A percentile compares a stretch with the other conserved stretches of the same genome.
These are phyloP conservation scores for Candida pseudofarinosa DNA, from an alignment of 805 yeast genomes.

Conservation along the genomic window DNA sequence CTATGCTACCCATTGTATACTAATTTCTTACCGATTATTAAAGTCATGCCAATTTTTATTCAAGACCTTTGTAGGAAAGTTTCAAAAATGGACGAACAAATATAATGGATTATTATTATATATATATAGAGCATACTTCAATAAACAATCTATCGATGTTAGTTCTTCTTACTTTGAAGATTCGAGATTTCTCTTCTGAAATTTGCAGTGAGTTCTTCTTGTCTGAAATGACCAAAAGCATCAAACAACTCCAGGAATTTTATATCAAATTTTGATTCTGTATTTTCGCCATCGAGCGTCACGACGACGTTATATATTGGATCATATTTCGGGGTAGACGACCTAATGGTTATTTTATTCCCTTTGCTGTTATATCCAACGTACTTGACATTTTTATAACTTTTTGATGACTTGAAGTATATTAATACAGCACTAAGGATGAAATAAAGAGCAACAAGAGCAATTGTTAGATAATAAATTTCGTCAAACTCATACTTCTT, in stretches of 20 bases:
- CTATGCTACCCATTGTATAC: constrained; percentile 47
- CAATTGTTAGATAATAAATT: constrained; percentile 28
- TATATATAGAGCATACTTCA: background rate
- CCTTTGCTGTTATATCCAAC: constrained; percentile 35
- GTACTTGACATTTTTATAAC: constrained; percentile 44
- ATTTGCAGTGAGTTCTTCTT: constrained; percentile 14
- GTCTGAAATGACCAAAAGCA: constrained; percentile 41
- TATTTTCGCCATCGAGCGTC: constrained; percentile 20
- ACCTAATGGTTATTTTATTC: constrained; percentile 34
- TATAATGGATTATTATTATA: constrained; percentile 6
- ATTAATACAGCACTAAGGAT: constrained; percentile 29
- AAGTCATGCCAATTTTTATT: constrained; percentile 36
- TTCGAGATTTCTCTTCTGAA: constrained; percentile 5
- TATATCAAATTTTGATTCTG: constrained; percentile 14
- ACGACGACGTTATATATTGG: constrained; percentile 42
- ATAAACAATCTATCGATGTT: constrained; percentile 7
- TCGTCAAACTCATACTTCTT: constrained; percentile 46
- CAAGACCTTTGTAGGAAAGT: constrained; percentile 33
- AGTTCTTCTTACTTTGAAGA: constrained; percentile 8
- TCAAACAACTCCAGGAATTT: constrained; percentile 44
- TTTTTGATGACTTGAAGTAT: constrained; percentile 26
- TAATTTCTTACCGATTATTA: constrained; percentile 39
- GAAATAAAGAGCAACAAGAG: constrained; percentile 36
- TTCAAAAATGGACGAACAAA: constrained; percentile 36
- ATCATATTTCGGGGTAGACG: constrained; percentile 41